Conservation (phyloP, 2,329 filamentous ascomycete species). For the Ceratocystis huliohia region DNA sequence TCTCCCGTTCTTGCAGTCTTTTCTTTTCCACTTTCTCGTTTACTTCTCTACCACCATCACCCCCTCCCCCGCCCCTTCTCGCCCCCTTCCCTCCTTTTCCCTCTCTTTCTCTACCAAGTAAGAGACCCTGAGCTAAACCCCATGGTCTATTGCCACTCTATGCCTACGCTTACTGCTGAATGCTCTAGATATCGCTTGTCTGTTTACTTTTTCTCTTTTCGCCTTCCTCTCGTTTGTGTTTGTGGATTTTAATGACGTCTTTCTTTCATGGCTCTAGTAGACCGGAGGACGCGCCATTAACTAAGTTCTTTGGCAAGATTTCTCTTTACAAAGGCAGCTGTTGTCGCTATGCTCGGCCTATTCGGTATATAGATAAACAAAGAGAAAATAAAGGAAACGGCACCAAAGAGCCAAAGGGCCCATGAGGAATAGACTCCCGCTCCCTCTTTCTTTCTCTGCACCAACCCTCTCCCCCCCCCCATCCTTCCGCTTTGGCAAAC, state of each 20-base stretch:
- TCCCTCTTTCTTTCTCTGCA: not conserved
- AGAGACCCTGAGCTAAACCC: constrained; percentile 7
- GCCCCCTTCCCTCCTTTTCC: not conserved
- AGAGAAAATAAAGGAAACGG: not conserved
- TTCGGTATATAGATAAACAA: too few species aligned
- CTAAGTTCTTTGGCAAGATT: too few species aligned
- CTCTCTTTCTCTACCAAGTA: not conserved
- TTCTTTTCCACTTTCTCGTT: not conserved
- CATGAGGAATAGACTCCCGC: not conserved
- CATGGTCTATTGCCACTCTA: not conserved
- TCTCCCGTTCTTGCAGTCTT: not conserved
- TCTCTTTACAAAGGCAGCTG: too few species aligned
- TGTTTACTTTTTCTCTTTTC: too few species aligned
- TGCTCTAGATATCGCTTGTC: not conserved
- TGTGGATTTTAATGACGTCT: not conserved
- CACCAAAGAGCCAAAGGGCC: not conserved
- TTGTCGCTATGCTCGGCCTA: too few species aligned
- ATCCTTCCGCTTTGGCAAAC: not conserved
- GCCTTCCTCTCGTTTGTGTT: too few species aligned
- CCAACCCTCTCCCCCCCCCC: not conserved
- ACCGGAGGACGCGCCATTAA: too few species aligned
- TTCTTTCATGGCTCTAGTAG: not conserved
- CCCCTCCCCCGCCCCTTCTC: not conserved
- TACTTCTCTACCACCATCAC: not conserved
- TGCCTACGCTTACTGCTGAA: not conserved